phyloP scores from a whole-genome alignment of 352 stramenopile genomes.

The Phytopythium ostracodes region DNA sequence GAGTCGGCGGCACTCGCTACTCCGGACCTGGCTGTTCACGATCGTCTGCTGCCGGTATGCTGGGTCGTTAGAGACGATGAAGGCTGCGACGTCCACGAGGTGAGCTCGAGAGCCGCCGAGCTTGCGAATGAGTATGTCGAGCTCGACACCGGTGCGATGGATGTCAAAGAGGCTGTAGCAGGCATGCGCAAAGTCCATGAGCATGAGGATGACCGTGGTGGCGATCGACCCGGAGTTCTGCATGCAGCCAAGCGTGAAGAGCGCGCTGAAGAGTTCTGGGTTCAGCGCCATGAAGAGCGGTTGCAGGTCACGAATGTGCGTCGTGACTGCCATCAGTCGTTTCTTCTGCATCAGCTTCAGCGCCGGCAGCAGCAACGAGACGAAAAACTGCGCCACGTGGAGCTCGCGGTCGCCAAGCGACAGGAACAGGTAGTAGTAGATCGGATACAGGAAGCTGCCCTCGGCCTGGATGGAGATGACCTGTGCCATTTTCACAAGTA shows the following conservation, averaged over 20 bases:
- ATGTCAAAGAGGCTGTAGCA: conserved; percentile 4
- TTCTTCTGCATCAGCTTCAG: conserved; percentile 6
- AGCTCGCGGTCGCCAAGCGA: neutral
- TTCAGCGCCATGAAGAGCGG: conserved; percentile 9
- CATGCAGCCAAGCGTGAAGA: conserved; percentile 4
- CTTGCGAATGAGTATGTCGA: neutral
- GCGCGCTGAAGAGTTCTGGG: conserved; percentile 6
- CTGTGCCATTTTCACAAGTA: neutral
- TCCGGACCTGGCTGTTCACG: neutral
- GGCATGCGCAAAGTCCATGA: conserved; percentile 4
- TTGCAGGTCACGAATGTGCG: neutral
- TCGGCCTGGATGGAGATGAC: neutral
- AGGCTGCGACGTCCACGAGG: conserved; percentile 1
- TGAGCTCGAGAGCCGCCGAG: neutral
- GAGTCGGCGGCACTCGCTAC: neutral
- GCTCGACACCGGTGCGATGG: neutral
- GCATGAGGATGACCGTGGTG: neutral
- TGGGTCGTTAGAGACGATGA: neutral
- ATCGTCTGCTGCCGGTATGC: neutral
- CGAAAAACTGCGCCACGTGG: conserved; percentile 2
- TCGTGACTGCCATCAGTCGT: conserved; percentile 1
- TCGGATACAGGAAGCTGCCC: conserved; percentile 1
- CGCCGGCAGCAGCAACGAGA: conserved; percentile 5
- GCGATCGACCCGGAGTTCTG: conserved; percentile 4
- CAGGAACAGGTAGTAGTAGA: conserved; percentile 5